Evolutionary conservation across 768 basidiomycete genomes (phyloP).

Genomic region (Tephrocybe sp.): DNA sequence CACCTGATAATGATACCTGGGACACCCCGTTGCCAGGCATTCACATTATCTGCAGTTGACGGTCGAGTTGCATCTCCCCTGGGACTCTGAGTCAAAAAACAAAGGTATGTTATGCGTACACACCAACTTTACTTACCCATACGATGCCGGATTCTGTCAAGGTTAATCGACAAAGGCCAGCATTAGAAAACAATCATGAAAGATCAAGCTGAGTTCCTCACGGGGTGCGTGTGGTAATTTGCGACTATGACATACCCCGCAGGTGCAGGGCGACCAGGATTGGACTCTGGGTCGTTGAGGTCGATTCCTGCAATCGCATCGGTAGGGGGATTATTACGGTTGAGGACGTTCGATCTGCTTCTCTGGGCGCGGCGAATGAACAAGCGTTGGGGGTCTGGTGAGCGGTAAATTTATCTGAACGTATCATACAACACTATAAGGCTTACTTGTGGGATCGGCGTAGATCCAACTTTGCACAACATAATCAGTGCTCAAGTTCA

Average conservation of each 20-base stretch:
- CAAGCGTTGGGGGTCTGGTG: too few species aligned
- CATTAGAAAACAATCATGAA: not conserved
- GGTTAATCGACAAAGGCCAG: too few species aligned
- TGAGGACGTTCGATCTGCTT: not conserved
- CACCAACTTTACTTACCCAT: not conserved
- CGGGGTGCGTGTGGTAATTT: not conserved
- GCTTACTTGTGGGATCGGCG: too few species aligned
- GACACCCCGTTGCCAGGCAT: not conserved
- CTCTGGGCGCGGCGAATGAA: too few species aligned
- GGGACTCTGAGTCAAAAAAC: not conserved
- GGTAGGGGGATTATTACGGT: not conserved
- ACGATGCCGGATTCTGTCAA: too few species aligned
- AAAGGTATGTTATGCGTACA: too few species aligned
- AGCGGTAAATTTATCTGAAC: too few species aligned
- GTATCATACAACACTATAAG: too few species aligned
- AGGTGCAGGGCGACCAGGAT: not conserved
- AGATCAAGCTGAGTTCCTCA: not conserved
- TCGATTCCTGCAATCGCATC: not conserved
- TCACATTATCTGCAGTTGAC: not conserved
- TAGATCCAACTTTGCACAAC: too few species aligned
- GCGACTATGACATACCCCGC: not conserved
- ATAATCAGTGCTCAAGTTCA: too few species aligned
- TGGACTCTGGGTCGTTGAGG: not conserved
- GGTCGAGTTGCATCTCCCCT: not conserved
- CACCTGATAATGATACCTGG: not conserved